Evolutionary conservation across 495 filamentous ascomycete species (phyloP).

Genomic region (Endocarpon pusillum): DNA sequence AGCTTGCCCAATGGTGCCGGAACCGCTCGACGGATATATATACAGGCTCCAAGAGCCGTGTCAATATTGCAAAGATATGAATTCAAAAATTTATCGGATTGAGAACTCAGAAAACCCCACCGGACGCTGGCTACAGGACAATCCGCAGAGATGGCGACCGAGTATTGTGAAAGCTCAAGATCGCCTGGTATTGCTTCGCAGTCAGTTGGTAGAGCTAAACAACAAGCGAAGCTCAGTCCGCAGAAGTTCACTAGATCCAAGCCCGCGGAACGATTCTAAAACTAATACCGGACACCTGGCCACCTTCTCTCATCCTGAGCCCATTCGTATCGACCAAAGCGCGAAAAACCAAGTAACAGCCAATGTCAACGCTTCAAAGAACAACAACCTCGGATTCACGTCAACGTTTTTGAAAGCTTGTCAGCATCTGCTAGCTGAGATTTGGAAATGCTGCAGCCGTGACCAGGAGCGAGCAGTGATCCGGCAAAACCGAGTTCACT

Average conservation of each 20-base stretch:
- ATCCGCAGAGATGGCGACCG: slow-evolving; percentile 50
- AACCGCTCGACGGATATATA: slow-evolving; percentile 72
- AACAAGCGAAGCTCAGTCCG: slow-evolving; percentile 13
- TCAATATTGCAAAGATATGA: slow-evolving; percentile 79
- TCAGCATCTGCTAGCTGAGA: too few relatives aligned
- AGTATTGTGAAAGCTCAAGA: slow-evolving; percentile 63
- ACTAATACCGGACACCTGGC: too few relatives aligned
- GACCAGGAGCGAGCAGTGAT: too few relatives aligned
- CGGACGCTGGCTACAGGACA: slow-evolving; percentile 64
- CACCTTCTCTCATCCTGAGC: too few relatives aligned
- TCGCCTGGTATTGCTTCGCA: slow-evolving; percentile 41
- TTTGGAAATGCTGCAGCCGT: too few relatives aligned
- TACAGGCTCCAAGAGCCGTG: slow-evolving; percentile 42
- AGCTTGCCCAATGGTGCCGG: slow-evolving; percentile 94
- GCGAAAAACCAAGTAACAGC: too few relatives aligned
- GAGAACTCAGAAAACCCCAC: slow-evolving; percentile 42
- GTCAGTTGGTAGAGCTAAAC: slow-evolving; percentile 41
- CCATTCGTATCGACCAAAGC: too few relatives aligned
- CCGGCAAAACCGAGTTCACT: too few relatives aligned
- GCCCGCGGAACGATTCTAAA: too few relatives aligned
- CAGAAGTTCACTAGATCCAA: not conserved
- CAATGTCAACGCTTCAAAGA: too few relatives aligned
- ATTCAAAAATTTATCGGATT: slow-evolving; percentile 60
- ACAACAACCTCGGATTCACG: too few relatives aligned
- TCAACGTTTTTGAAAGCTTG: too few relatives aligned